phyloP scores from a whole-genome alignment of 768 basidiomycete genomes.

The Rossbeevera mucosa region DNA sequence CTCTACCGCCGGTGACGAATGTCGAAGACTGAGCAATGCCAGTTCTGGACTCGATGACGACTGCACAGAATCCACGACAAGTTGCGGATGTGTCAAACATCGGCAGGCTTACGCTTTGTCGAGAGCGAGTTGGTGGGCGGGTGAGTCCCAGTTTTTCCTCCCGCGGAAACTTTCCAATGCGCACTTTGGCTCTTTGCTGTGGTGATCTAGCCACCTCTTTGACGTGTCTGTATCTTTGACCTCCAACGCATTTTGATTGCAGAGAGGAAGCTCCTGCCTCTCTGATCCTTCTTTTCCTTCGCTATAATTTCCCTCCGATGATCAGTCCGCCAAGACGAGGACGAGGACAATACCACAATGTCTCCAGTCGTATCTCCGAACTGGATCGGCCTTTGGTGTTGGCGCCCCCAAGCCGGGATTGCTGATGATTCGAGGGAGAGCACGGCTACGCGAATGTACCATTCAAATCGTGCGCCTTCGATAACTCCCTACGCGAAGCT shows the following conservation, averaged over 20 bases:
- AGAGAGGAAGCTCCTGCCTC: background rate
- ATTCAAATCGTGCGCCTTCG: conserved; percentile 7
- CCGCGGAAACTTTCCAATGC: conserved; percentile 6
- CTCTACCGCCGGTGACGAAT: background rate
- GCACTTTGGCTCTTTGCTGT: background rate
- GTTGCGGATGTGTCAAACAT: conserved; percentile 20
- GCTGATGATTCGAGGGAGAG: conserved; percentile 7
- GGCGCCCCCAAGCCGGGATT: background rate
- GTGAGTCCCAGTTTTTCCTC: conserved; percentile 14
- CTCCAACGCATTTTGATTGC: background rate
- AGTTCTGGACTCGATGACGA: conserved; percentile 7
- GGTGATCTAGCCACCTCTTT: background rate
- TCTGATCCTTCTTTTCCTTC: conserved; percentile 11
- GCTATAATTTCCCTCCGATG: conserved; percentile 25
- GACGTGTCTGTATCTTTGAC: conserved; percentile 3
- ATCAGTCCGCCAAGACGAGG: conserved; percentile 26
- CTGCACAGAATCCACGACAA: conserved; percentile 12
- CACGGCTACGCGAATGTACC: background rate
- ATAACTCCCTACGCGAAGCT: background rate
- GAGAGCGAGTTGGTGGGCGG: conserved; percentile 12
- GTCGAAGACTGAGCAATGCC: background rate
- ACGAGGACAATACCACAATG: conserved; percentile 20
- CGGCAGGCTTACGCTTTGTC: conserved; percentile 12
- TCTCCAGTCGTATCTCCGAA: conserved; percentile 15
- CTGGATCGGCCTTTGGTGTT: conserved; percentile 3